Conservation (phyloP, 2,329 filamentous ascomycete genomes). For the Pseudogymnoascus sp. region DNA sequence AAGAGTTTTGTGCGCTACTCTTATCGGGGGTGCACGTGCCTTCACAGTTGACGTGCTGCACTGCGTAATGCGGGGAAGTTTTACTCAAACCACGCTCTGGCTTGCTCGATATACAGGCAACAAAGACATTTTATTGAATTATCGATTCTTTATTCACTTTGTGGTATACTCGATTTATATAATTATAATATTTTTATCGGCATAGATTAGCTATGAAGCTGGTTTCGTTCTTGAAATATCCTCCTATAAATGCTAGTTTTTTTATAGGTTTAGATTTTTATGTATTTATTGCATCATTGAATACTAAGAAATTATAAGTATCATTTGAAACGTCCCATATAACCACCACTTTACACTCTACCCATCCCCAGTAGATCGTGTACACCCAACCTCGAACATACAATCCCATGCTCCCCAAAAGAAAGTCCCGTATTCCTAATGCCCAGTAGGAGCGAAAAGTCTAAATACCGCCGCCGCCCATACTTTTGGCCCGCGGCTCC, state of each 20-base stretch:
- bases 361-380: slow-evolving; percentile 2
- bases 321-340: slow-evolving; percentile 2
- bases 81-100: not conserved
- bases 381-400: slow-evolving; percentile 7
- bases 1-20: slow-evolving; percentile 7
- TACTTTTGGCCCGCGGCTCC: slow-evolving; percentile 25
- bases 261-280: not conserved
- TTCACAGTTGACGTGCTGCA: not conserved
- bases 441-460: slow-evolving; percentile 25
- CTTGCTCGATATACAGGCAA: not conserved
- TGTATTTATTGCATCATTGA: slow-evolving; percentile 8
- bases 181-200: not conserved
- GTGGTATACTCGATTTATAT: not conserved
- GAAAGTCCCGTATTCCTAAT: not conserved
- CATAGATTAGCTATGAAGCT: too few species aligned
- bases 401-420: not conserved
- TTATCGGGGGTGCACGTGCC: slow-evolving; percentile 7
- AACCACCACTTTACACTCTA: not conserved
- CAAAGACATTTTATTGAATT: not conserved
- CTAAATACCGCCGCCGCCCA: slow-evolving; percentile 24
- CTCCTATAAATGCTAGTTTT: too few species aligned
- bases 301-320: slow-evolving; percentile 1
- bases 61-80: slow-evolving; percentile 7
- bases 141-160: not conserved
- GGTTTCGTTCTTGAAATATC: not conserved